A percentile compares a stretch with the other conserved stretches of the same genome.
These are phyloP conservation scores for Lippia alba DNA, from an alignment of 305 asterid species.

Conservation along the genomic window DNA sequence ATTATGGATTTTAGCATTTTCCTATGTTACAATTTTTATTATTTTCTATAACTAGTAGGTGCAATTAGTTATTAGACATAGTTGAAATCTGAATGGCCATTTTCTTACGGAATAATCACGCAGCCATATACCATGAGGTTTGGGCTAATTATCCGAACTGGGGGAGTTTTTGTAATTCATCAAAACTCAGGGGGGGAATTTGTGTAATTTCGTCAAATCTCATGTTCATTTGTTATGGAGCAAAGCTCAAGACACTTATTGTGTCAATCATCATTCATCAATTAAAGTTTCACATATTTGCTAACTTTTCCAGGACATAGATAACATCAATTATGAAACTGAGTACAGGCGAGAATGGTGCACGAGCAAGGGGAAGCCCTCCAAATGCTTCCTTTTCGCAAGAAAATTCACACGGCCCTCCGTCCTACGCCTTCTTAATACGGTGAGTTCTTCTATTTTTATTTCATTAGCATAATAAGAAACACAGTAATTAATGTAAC, in stretches of 20 bases:
- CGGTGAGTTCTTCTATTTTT: conserved; percentile 50
- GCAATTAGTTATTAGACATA: not conserved
- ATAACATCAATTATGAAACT: conserved; percentile 82
- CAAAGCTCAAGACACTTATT: not conserved
- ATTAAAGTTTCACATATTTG: no score
- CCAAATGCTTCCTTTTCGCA: conserved; percentile 89
- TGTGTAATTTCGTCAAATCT: no score
- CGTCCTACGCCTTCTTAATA: conserved; percentile 82
- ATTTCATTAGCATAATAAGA: not conserved
- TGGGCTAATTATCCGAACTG: no score
- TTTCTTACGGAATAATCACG: not conserved
- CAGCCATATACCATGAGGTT: no score
- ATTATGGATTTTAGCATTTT: not conserved
- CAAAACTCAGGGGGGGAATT: no score
- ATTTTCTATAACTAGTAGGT: not conserved
- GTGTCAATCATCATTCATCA: not conserved
- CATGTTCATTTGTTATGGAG: no score
- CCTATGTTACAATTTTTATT: not conserved
- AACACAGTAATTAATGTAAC: not conserved
- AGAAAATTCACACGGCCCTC: conserved; percentile 93
- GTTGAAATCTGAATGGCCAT: not conserved
- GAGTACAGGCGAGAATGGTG: conserved; percentile 98
- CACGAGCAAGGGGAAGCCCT: conserved; percentile 88
- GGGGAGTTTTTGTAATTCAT: no score
- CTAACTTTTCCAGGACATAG: conserved; percentile 58